A percentile compares a stretch with the other conserved stretches of the same genome.
phyloP scores from a whole-genome alignment of 257 asterid genomes.

The Leonotis leonurus region DNA sequence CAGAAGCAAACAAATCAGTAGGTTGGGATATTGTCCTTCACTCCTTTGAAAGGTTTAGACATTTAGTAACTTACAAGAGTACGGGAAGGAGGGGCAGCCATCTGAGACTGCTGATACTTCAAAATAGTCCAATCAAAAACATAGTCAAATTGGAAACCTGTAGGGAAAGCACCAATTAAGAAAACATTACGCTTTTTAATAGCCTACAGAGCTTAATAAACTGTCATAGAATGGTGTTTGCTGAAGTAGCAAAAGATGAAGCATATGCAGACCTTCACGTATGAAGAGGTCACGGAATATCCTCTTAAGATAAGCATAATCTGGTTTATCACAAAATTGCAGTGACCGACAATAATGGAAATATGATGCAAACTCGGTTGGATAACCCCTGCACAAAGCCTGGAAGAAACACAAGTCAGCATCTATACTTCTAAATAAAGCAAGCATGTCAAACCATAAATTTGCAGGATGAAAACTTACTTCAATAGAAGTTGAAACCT shows the following conservation, averaged over 20 bases:
- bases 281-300: constrained; percentile 96
- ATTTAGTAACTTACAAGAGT: constrained; percentile 44
- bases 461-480: constrained; percentile 30
- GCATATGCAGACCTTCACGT: constrained; percentile 68
- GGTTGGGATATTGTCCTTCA: neutral
- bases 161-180: constrained; percentile 6
- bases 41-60: neutral
- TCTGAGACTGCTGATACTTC: constrained; percentile 93
- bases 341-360: constrained; percentile 96
- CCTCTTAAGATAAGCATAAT: constrained; percentile 93
- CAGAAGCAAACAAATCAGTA: constrained; percentile 10
- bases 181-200: neutral
- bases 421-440: constrained; percentile 9
- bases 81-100: constrained; percentile 78
- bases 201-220: neutral
- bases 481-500: constrained; percentile 96
- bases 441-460: constrained; percentile 9
- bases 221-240: neutral
- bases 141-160: constrained; percentile 95
- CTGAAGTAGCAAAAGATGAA: neutral
- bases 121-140: constrained; percentile 97
- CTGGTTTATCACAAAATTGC: constrained; percentile 92
- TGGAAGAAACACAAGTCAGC: constrained; percentile 26
- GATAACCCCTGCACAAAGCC: constrained; percentile 86
- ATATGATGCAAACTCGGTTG: constrained; percentile 93